phyloP scores from a whole-genome alignment of 2,329 filamentous ascomycete genomes.

The Alternaria novae-zelandiae region DNA sequence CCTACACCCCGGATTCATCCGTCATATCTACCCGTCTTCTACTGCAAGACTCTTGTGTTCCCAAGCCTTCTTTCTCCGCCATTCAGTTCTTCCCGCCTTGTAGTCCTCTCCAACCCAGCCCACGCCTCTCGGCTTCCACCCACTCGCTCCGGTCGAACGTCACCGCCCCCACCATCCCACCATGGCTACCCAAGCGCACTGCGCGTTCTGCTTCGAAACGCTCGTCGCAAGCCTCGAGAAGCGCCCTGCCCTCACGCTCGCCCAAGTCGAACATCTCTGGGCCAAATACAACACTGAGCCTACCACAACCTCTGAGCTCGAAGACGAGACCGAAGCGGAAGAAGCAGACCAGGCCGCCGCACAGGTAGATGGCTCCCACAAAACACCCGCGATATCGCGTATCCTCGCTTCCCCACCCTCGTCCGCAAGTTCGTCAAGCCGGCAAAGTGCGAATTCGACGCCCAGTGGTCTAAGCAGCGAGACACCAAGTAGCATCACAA shows the following conservation, averaged over 20 bases:
- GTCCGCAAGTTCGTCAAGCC: conserved; percentile 53
- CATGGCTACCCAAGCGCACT: conserved; percentile 88
- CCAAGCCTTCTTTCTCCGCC: neutral
- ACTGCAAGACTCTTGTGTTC: neutral
- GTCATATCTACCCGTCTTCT: conserved; percentile 10
- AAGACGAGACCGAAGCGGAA: conserved; percentile 6
- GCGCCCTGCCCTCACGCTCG: conserved; percentile 70
- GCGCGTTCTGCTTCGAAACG: conserved; percentile 90
- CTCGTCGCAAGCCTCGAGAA: conserved; percentile 77
- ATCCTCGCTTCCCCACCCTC: conserved; percentile 52
- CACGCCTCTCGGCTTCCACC: neutral
- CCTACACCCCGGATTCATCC: conserved; percentile 12
- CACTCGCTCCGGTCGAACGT: neutral
- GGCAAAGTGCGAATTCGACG: conserved; percentile 57
- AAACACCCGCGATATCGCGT: conserved; percentile 54
- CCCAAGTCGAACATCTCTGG: conserved; percentile 74
- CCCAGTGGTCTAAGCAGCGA: conserved; percentile 50
- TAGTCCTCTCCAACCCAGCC: neutral
- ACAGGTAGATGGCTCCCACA: conserved; percentile 36
- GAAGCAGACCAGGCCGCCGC: conserved; percentile 2
- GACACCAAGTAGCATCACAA: conserved; percentile 52
- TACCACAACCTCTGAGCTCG: conserved; percentile 17
- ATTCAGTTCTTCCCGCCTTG: neutral
- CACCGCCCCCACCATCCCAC: conserved; percentile 3
- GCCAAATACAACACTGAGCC: conserved; percentile 55